Evolutionary conservation across 164 flowering plant genomes (phyloP).

Genomic region (Vitis cinerea): DNA sequence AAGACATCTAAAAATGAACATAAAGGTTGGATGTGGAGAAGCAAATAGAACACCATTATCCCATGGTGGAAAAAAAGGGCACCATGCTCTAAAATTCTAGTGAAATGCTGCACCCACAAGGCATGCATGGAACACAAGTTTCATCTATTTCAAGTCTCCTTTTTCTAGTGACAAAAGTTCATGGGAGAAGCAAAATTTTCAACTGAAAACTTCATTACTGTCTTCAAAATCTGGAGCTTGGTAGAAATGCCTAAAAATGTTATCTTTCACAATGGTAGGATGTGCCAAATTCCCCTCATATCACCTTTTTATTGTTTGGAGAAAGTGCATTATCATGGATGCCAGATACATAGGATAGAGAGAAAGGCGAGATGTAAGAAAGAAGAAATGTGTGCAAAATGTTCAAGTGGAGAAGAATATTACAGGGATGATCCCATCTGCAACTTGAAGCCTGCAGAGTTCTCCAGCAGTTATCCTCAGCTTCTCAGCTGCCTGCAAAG

Average conservation of each 20-base stretch:
- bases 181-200: neutral
- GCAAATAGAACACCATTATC: neutral
- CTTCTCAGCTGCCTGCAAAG: slow-evolving; percentile 87
- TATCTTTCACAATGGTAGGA: neutral
- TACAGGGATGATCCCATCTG: slow-evolving; percentile 95
- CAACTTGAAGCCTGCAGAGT: slow-evolving; percentile 66
- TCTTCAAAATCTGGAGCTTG: neutral
- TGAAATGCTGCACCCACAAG: neutral
- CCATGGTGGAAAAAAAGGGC: neutral
- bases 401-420: slow-evolving; percentile 16
- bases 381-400: neutral
- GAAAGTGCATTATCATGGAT: neutral
- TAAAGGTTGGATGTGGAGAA: neutral
- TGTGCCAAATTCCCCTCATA: neutral
- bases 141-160: neutral
- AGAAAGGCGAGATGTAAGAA: neutral
- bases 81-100: neutral
- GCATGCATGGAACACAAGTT: neutral
- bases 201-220: neutral
- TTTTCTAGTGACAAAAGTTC: too few species aligned
- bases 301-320: neutral
- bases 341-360: neutral
- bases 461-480: slow-evolving; percentile 83
- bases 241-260: neutral
- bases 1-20: neutral